These are phyloP conservation scores for Penicillium maclennaniae DNA, from an alignment of 495 filamentous ascomycete species.

Conservation along the genomic window DNA sequence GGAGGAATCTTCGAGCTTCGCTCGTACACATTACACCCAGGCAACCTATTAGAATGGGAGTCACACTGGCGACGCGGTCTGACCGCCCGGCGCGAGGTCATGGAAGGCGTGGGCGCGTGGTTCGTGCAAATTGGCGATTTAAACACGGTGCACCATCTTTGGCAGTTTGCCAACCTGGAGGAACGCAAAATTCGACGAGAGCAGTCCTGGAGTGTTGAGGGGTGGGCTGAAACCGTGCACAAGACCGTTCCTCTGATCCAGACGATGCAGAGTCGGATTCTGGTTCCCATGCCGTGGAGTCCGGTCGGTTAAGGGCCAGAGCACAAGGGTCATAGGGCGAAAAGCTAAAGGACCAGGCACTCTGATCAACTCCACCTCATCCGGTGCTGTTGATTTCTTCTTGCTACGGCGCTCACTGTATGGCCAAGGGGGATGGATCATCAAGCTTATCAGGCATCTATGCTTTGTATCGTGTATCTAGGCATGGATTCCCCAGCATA, in stretches of 20 bases:
- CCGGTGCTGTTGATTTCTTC: background rate
- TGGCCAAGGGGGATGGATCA: background rate
- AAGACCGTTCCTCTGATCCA: conserved; percentile 97
- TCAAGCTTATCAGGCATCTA: background rate
- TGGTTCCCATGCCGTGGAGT: conserved; percentile 95
- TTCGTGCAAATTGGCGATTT: conserved; percentile 97
- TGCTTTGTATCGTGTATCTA: conserved; percentile 25
- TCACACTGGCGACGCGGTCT: conserved; percentile 95
- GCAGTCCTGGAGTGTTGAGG: conserved; percentile 91
- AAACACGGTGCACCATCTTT: conserved; percentile 96
- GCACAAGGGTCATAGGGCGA: background rate
- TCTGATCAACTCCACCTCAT: background rate
- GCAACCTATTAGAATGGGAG: conserved; percentile 96
- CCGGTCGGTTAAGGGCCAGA: conserved; percentile 62
- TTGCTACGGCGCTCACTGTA: background rate
- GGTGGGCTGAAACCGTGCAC: conserved; percentile 97
- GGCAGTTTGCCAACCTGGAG: conserved; percentile 96
- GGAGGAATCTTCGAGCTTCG: conserved; percentile 95
- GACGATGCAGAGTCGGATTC: conserved; percentile 87
- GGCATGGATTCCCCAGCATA: conserved; percentile 14
- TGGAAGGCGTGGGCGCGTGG: conserved; percentile 98
- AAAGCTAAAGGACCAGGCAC: background rate
- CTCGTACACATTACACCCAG: conserved; percentile 93
- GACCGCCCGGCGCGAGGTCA: conserved; percentile 85
- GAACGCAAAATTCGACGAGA: conserved; percentile 88